Base-by-base conservation (phyloP, 2,329 filamentous ascomycete species). In the Madurella mycetomatis region DNA sequence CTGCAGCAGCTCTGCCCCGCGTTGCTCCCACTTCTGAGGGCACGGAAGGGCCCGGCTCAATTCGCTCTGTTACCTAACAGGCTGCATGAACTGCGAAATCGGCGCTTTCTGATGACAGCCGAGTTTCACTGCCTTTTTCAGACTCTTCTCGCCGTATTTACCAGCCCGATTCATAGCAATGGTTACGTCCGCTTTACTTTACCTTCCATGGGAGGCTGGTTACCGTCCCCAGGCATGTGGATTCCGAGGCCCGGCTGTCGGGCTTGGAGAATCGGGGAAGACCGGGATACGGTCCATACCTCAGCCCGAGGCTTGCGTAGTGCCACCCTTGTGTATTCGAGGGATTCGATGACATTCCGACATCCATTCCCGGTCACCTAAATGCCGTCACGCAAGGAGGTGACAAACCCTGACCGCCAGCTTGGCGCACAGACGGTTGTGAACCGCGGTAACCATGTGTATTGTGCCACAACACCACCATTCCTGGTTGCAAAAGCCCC, bases 161-260 rank as follows among this genome's bases (percentile, higher is more conserved):
- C 25, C 25, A 25, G 25, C 25, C 25, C 25, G 25, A 25, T 25
- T 25, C 25, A 25, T 7, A 25, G 25, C 7, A 25, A 25, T 25
- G 4, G 4, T 37, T 37, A 37, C 34, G 34, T 37, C 34, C 34
- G 34, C 25, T 25, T 25, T 25, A 25, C 25, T 25, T 25, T 25
- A 7, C 25, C 25, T 25, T 25, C 34, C 34, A 37, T 9, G 34
- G 13, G 34, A 37, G 34, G 13, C 34, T n/a, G 34, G 41, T 25
- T 42, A 18, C 45, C 31, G 41, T 57, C 31, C 43, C 55, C 45
- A 48, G 34, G 45, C 47, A 50, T 54, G 56, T 55, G 51, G 47
- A 45, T 52, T 47, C 59, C 59, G 59, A 61, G 60, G 58, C 57
- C 58, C 58, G 60, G 52, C 55, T 41, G 45, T 60, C 58, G 58